Evolutionary conservation across 139 green algal genomes (phyloP), one percentile per base, ranked within the genome.

Genomic region (Mychonastes homosphaera): DNA sequence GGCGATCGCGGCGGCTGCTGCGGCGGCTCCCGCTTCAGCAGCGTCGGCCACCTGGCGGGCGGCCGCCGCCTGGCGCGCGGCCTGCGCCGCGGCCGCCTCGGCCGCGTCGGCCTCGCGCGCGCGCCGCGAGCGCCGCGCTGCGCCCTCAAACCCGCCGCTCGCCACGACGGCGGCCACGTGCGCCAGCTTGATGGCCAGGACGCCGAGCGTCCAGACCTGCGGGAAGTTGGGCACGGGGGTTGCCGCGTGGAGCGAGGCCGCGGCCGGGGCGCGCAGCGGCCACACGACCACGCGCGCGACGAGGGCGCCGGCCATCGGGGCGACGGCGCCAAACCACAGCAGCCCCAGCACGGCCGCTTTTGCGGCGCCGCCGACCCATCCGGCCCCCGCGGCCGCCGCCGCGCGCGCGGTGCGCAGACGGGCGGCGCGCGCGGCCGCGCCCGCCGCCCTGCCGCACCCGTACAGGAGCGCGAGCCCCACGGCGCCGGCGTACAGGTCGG

Each of bases 311-410:
- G 51, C 28, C 62, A 69, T 54, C 6, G 53, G 56, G 1, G 53
- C 62, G 21, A 56, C 62, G 13, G 62, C 62, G 18, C 62, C 62
- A 7, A 69, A 27, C 62, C 62, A 69, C 43, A 69, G 53, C 62
- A 62, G 33, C 43, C 56, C 18, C 52, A 69, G 62, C 51, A 62
- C 32, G 7, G 23, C 53, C 16, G 27, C 39, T 34, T 62, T 50
- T 6, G 23, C 34, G 18, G 26, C 33, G 30, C 62, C 27, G 28
- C 62, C 8, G 26, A 36, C 23, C 53, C 52, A 56, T 19, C 54
- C n/a, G 24, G 27, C 41, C 39, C 44, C 62, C 1, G 62, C 62
- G 2, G 23, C 41, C 4, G 41, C 9, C 2, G 45, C 44, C 32
- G 50, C 40, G 24, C 28, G 36, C 33, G 43, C 4, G 13, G 35